Conservation (phyloP, 2,329 filamentous ascomycete species). For the Monosporascus sp. region DNA sequence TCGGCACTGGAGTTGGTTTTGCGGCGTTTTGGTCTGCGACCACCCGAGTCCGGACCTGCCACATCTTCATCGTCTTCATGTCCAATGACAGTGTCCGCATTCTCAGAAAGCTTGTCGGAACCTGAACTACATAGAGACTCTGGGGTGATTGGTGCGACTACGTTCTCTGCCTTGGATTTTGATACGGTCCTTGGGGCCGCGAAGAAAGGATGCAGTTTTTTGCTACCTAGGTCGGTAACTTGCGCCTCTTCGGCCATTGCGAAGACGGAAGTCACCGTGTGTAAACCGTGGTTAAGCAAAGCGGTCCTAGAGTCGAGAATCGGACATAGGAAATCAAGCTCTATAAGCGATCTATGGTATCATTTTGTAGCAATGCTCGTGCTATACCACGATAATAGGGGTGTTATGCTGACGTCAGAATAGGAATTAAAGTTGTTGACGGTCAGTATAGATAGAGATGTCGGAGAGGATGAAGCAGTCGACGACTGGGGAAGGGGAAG, state of each 20-base stretch:
- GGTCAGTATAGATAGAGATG: too few relatives aligned
- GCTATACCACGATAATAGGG: too few relatives aligned
- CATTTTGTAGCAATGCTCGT: too few relatives aligned
- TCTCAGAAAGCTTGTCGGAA: slow-evolving; percentile 14
- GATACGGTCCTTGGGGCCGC: slow-evolving; percentile 19
- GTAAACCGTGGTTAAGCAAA: too few relatives aligned
- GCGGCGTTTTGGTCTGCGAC: slow-evolving; percentile 37
- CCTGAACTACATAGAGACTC: slow-evolving; percentile 27
- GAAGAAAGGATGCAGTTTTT: slow-evolving; percentile 55
- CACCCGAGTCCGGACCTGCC: slow-evolving; percentile 10
- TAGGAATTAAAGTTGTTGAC: too few relatives aligned
- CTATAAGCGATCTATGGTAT: too few relatives aligned
- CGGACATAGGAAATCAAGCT: background rate
- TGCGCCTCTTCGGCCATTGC: slow-evolving; percentile 40
- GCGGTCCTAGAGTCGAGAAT: too few relatives aligned
- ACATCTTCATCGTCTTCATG: slow-evolving; percentile 21
- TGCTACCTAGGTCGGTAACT: slow-evolving; percentile 27
- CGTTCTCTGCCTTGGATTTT: slow-evolving; percentile 6
- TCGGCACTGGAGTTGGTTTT: slow-evolving; percentile 31
- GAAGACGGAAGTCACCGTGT: slow-evolving; percentile 26
- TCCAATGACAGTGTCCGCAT: slow-evolving; percentile 8
- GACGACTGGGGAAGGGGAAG: too few relatives aligned
- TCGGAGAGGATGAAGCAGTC: too few relatives aligned
- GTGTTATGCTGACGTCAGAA: too few relatives aligned
- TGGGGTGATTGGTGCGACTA: slow-evolving; percentile 22